Evolutionary conservation across 768 basidiomycete genomes (phyloP).

Genomic region (Boletus pseudo-olivaceus): DNA sequence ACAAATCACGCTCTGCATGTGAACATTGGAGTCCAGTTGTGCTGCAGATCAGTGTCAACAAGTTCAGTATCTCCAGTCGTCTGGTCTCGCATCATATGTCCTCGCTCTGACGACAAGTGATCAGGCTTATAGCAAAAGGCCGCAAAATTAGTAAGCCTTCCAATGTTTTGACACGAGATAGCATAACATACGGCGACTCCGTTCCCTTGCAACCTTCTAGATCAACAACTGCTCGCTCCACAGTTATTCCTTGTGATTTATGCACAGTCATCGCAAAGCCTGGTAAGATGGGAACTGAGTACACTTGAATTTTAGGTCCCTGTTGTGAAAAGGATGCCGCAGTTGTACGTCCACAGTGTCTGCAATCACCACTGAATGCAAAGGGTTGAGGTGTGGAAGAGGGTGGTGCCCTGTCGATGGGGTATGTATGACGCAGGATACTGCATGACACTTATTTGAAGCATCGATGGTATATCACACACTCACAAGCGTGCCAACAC

Average conservation of each 20-base stretch:
- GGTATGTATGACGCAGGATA: background rate
- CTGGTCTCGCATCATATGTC: background rate
- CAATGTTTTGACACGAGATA: background rate
- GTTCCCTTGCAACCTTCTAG: background rate
- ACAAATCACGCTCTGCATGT: no score
- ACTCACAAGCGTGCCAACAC: background rate
- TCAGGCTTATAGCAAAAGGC: background rate
- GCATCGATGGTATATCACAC: background rate
- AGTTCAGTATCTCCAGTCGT: no score
- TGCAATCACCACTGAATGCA: background rate
- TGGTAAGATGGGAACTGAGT: background rate
- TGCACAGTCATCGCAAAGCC: background rate
- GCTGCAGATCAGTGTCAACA: no score
- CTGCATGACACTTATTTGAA: background rate
- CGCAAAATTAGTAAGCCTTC: background rate
- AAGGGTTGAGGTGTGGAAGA: background rate
- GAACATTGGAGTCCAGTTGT: no score
- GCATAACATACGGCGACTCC: background rate
- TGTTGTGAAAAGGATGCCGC: background rate
- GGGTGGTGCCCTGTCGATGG: background rate
- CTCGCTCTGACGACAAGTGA: background rate
- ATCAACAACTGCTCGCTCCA: background rate
- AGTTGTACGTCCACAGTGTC: background rate
- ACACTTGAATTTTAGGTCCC: background rate
- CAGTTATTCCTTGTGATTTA: background rate